Base-by-base conservation (phyloP, 305 asterid genomes). In the Fraxinus sp. region DNA sequence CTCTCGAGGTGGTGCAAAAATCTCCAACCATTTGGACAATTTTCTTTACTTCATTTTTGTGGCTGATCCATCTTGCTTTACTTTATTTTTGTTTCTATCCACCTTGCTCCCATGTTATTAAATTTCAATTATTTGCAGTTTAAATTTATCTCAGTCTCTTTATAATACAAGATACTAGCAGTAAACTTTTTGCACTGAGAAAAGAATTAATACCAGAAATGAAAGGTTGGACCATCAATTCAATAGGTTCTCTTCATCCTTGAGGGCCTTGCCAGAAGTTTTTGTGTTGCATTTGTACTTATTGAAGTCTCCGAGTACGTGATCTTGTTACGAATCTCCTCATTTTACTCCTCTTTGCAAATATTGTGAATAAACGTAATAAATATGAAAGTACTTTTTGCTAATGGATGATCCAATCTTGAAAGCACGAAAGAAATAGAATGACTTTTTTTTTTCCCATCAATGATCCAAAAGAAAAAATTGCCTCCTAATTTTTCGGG, bases 1-100 rank as follows among this genome's bases (percentile, higher is more conserved):
- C 10, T 77, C 87, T 79, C 73, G 86, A 43, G 84, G 64, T 68
- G 85, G 79, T 57, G 68, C 68, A 57, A 57, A 57, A 18, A n/a
- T 18, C 28, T 57, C 68, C 11, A n/a, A 57, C 66, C 66, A 55
- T 18, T 18, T 57, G 68, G 20, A 6, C 68, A 57, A n/a, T 18
- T 18, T 57, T 20, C 24, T 18, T 16, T 57, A 57, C 68, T 18
- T 85, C 75, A 77, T 46, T 74, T 52, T 77, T 22, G 22, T 83
- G 57, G 28, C 59, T 74, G 22, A 76, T 79, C 77, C 57, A 8
- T 4, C 36, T 66, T 16, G 8, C 13, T 8, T 2, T 3, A 18
- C 5, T 33, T 66, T 52, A 13, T 39, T 22, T 43, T 18, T 62
- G 5, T 37, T 22, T 35, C 22, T 64, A 24, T 37, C 71, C 41